Base-by-base conservation (phyloP, 805 yeast species). In the Candida fluviatilis region DNA sequence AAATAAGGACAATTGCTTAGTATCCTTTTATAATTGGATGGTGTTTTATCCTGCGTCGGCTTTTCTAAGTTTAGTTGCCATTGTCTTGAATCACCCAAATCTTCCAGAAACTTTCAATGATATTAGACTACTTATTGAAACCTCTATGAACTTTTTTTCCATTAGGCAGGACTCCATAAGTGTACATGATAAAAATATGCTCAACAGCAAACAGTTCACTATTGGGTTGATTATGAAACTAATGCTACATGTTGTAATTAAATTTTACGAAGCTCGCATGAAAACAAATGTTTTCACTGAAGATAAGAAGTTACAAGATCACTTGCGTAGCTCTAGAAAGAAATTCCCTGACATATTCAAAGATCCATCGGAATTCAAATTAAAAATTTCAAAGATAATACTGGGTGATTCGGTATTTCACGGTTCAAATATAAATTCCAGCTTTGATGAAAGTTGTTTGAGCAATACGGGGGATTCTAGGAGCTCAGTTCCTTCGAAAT, bases 11-110 rank as follows among this genome's bases (percentile, higher is more conserved):
- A 45, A 46, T 4, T 35, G 52, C 1, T 49, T 60, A 1, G 39
- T 48, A 18, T 49, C 64, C 1, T 56, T 53, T 38, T 45, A 49
- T 35, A 57, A 58, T 29, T 65, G 71, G 71, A 42, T 58, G 21
- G 39, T 56, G 31, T 55, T 53, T 29, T 64, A 50, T 37, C 65
- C 69, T 1, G 45, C 60, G 16, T 46, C 59, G 17, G 71, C 71
- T 3, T 55, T 49, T 35, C 45, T 62, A 29, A 51, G 48, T n/a
- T 24, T 64, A 2, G 37, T 62, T 12, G 57, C 62, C 1, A 49
- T 55, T 27, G 55, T 61, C 33, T 40, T 66, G 31, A 63, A 60
- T 43, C 54, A 55, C 32, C 62, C 67, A 3, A 48, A 49, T 10
- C 48, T 50, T 10, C 49, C 52, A 0, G 68, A 62, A 5, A 43